phyloP scores from a whole-genome alignment of 768 basidiomycete genomes.

The Boletus pseudopeckii region DNA sequence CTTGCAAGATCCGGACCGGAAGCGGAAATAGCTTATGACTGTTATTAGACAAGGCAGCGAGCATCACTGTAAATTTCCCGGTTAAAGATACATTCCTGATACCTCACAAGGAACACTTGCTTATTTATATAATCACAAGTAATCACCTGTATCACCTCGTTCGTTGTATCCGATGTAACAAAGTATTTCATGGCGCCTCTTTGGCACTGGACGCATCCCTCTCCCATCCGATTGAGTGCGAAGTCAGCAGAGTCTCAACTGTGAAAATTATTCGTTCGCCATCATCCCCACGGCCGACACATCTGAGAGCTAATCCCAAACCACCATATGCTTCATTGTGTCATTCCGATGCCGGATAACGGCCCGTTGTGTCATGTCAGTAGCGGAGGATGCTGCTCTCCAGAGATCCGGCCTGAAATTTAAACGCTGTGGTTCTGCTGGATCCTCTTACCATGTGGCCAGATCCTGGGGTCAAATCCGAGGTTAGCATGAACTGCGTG shows the following conservation, averaged over 20 bases:
- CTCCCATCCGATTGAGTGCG: background rate
- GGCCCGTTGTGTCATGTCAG: background rate
- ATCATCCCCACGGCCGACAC: background rate
- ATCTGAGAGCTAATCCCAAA: background rate
- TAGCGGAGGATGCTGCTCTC: background rate
- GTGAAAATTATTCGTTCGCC: background rate
- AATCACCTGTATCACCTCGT: slow-evolving; percentile 11
- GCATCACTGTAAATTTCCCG: background rate
- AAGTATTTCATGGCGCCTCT: background rate
- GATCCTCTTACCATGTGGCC: background rate
- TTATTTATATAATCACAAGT: slow-evolving; percentile 1
- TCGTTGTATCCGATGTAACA: slow-evolving; percentile 15
- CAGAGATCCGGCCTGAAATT: background rate
- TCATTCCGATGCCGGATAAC: background rate
- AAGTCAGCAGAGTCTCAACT: too few species aligned
- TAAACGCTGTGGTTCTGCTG: background rate
- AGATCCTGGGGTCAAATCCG: slow-evolving; percentile 10
- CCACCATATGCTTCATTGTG: background rate
- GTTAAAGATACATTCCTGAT: slow-evolving; percentile 1
- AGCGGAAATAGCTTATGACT: background rate
- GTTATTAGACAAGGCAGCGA: background rate
- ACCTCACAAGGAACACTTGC: slow-evolving; percentile 4
- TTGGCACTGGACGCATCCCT: background rate
- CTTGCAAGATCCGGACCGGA: background rate
- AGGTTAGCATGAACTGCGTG: background rate